Evolutionary conservation across 208 protist species (phyloP), one percentile per base, ranked within the genome.

Genomic region (Leishmania tarentolae): DNA sequence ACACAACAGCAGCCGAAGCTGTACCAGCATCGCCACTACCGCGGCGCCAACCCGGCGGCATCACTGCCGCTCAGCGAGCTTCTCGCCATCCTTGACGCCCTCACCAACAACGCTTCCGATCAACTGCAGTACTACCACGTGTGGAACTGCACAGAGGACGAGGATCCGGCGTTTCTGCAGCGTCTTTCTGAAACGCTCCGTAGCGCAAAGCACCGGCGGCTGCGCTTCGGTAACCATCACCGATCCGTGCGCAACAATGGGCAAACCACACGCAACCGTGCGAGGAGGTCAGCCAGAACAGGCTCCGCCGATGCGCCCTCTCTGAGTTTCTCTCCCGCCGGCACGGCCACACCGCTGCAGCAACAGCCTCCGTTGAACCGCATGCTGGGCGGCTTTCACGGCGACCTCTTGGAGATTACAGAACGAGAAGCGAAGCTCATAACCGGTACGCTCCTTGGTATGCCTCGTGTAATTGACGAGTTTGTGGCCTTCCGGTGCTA

Each of bases 141-240:
- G 31, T 69, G 83, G 37, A 86, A 94, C 74, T 86, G 76, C 78
- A 92, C 86, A 70, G 72, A 44, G 42, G 84, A 87, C 7, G 89
- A 92, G 75, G 89, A 93, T 52, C 78, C 80, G 47, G 46, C 79
- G 47, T 94, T 94, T 76, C 59, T 88, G 68, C 81, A 61, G 8
- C 90, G 91, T 3, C 69, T 97, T 5, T 47, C 79, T 13, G 86
- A 92, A 75, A 97, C 93, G n/a, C 76, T 97, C 46, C 83, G 86
- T 37, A 88, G 86, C 82, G 90, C 92, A 15, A 89, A 88, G 76
- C 91, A 86, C 37, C 90, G 91, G 17, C 87, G 90, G 9, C 81
- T 94, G 57, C 87, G 91, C 84, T 83, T 94, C 78, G 84, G 84
- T 47, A 94, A 87, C 73, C 90, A 94, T 78, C 90, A 94, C 83